phyloP scores from a whole-genome alignment of 352 stramenopile genomes.

The Phytopythium aichiense region DNA sequence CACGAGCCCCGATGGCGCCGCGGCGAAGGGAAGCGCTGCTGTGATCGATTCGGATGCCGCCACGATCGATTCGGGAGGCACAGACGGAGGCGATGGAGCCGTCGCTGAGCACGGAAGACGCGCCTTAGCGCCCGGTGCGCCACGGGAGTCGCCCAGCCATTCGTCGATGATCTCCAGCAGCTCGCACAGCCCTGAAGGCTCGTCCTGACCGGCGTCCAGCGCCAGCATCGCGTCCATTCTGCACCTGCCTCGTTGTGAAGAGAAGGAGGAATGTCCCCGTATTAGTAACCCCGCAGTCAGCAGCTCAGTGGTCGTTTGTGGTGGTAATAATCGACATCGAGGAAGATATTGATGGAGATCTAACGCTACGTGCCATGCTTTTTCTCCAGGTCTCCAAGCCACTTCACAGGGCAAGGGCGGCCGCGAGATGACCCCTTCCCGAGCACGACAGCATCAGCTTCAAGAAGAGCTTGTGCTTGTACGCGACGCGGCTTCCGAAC shows the following conservation, averaged over 20 bases:
- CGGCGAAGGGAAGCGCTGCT: not conserved
- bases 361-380: no score
- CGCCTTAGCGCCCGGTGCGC: not conserved
- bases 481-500: not conserved
- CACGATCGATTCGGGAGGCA: not conserved
- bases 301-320: no score
- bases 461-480: not conserved
- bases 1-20: not conserved
- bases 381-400: no score
- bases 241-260: not conserved
- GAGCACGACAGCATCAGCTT: not conserved
- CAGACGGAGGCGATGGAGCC: not conserved
- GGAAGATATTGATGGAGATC: no score
- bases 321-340: no score
- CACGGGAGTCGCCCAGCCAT: not conserved
- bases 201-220: not conserved
- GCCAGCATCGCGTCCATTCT: not conserved
- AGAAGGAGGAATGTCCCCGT: not conserved
- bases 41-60: not conserved
- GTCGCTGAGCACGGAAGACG: not conserved
- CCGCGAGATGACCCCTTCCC: not conserved
- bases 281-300: not conserved
- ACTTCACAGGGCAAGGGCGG: not conserved
- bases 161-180: conserved; percentile 3
- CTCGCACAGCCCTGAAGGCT: not conserved